Evolutionary conservation across 495 filamentous ascomycete genomes (phyloP), one percentile per base, ranked within the genome.

Genomic region (Aspergillus kassunensis): DNA sequence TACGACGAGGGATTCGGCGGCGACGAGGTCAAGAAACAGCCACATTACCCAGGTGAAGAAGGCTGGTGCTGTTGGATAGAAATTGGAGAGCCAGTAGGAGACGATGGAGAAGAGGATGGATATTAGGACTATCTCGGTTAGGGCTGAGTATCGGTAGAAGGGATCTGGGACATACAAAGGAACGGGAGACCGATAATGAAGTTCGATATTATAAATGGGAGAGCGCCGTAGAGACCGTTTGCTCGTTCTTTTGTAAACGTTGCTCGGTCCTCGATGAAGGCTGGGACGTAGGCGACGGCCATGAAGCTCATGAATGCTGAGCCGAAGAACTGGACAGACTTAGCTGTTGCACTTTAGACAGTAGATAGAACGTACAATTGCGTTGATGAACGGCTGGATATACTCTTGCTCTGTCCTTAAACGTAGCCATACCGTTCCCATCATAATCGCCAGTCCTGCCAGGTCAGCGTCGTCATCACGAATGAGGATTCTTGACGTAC

Each of bases 281-380:
- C 77, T 0, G 89, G 89, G 7, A 89, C 83, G 62, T 91, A 92
- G 6, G 88, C 89, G 0, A 89, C 85, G 1, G 89, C 89, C 89
- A 93, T 93, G 76, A 93, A 93, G 30, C 83, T 88, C 87, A 93
- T 90, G 73, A 93, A 93, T 0, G 88, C 89, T 0, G 78, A 82
- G 13, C 89, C 87, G 64, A 88, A 91, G 80, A 88, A 85, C 69
- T 76, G 30, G 16, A 31, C 2, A 18, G 9, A 12, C 37, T 48
- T 54, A 49, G 48, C 20, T 52, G 27, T 4, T 3, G 9, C 30
- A n/a, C 20, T 12, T n/a, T n/a, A 6, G 34, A 20, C 9, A 15
- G 30, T 11, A 21, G n/a, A 3, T 3, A 12, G 8, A 13, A 41
- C 67, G 47, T 50, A 73, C 82, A 53, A 93, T 89, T 31, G 85